phyloP scores from a whole-genome alignment of 768 basidiomycete genomes.

The Asterophora lycoperdoides region DNA sequence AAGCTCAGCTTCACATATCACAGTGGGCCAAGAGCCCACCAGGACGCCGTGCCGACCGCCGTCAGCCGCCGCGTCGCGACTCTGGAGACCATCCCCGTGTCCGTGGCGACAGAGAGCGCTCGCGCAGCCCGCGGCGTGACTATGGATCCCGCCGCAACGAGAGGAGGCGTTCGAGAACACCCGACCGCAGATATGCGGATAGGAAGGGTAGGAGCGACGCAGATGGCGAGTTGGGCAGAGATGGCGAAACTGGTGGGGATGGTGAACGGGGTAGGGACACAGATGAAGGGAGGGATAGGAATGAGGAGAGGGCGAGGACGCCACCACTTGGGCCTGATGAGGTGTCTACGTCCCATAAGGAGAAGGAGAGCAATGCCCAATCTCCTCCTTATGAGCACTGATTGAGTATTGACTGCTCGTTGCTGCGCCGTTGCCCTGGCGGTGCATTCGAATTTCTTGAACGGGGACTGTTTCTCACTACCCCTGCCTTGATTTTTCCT shows the following conservation, averaged over 20 bases:
- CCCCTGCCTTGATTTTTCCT: no score
- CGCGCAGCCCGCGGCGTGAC: slow-evolving; percentile 49
- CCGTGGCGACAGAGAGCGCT: slow-evolving; percentile 32
- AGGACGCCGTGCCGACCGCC: slow-evolving; percentile 74
- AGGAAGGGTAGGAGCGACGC: background rate
- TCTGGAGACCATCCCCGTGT: slow-evolving; percentile 28
- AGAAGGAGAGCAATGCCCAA: slow-evolving; percentile 9
- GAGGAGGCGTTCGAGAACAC: slow-evolving; percentile 45
- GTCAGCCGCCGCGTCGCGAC: slow-evolving; percentile 34
- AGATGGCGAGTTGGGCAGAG: no score
- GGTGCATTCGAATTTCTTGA: no score
- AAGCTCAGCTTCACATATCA: background rate
- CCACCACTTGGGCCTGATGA: slow-evolving; percentile 31
- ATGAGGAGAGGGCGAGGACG: slow-evolving; percentile 32
- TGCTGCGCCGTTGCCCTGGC: no score
- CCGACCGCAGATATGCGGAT: slow-evolving; percentile 28
- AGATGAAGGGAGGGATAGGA: no score
- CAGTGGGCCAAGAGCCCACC: slow-evolving; percentile 84
- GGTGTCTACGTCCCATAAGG: no score
- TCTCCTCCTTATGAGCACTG: slow-evolving; percentile 14
- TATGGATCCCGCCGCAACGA: slow-evolving; percentile 21
- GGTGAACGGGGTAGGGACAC: no score
- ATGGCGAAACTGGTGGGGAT: no score
- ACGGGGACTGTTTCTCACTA: no score
- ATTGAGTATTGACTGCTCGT: background rate